Evolutionary conservation across 768 basidiomycete species (phyloP).

Genomic region (Kwoniella botswanensis): DNA sequence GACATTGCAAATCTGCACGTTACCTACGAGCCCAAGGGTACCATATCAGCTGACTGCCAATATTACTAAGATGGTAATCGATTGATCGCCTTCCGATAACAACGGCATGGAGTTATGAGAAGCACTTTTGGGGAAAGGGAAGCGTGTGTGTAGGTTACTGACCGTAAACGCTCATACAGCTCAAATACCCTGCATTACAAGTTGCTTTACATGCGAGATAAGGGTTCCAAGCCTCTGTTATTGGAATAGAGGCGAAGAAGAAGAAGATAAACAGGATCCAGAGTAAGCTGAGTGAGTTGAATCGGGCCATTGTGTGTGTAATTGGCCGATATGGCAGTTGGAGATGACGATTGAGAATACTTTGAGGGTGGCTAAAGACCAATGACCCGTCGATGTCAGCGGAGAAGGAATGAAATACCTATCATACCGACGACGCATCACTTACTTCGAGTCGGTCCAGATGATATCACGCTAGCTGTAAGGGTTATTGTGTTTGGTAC

Average conservation of each 20-base stretch:
- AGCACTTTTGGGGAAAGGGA: neutral
- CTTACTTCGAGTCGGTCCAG: too few relatives aligned
- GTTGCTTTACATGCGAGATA: slow-evolving; percentile 31
- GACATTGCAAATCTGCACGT: slow-evolving; percentile 44
- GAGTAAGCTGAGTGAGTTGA: slow-evolving; percentile 9
- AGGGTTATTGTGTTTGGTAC: neutral
- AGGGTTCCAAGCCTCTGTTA: slow-evolving; percentile 31
- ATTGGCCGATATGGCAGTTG: neutral
- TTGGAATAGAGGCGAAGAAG: slow-evolving; percentile 9
- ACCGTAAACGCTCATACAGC: slow-evolving; percentile 54
- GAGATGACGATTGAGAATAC: too few relatives aligned
- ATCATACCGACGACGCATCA: too few relatives aligned
- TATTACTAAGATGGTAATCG: neutral
- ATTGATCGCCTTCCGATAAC: neutral
- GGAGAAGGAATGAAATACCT: too few relatives aligned
- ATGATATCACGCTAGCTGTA: too few relatives aligned
- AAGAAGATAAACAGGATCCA: slow-evolving; percentile 8
- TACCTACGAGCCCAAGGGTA: slow-evolving; percentile 23
- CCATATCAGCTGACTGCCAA: slow-evolving; percentile 1
- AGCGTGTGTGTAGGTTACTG: slow-evolving; percentile 15
- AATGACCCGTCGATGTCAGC: neutral
- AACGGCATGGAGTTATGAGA: neutral
- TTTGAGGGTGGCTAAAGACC: too few relatives aligned
- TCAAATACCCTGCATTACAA: slow-evolving; percentile 45
- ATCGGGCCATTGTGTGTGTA: neutral